Evolutionary conservation across 2,329 filamentous ascomycete genomes (phyloP).

Genomic region (Eutypa lata): DNA sequence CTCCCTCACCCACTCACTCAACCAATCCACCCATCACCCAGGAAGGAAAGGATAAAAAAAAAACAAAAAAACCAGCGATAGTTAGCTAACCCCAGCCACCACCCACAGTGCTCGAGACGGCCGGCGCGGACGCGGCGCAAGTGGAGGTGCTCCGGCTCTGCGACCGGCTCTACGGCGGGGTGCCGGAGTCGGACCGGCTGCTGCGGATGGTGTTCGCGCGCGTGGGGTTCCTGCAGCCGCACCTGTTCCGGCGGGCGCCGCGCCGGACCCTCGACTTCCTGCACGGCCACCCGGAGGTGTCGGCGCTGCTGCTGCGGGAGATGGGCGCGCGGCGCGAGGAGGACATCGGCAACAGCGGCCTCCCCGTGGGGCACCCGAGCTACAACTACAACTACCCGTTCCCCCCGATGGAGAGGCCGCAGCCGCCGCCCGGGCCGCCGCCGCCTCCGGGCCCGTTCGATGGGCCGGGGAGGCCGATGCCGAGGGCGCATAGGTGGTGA

Average conservation of each 20-base stretch:
- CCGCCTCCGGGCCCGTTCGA: not conserved
- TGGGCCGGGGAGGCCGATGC: not conserved
- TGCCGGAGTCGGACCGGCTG: constrained; percentile 40
- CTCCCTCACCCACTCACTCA: too few relatives aligned
- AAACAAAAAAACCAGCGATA: too few relatives aligned
- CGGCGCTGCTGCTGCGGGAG: constrained; percentile 44
- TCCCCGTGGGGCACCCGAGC: too few relatives aligned
- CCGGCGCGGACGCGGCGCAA: constrained; percentile 39
- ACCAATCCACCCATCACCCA: too few relatives aligned
- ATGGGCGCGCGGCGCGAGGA: constrained; percentile 42
- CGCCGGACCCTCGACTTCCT: constrained; percentile 41
- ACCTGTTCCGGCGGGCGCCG: constrained; percentile 39
- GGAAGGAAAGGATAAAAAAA: too few relatives aligned
- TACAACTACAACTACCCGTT: constrained; percentile 21
- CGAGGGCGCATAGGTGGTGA: not conserved
- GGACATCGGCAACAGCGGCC: constrained; percentile 28
- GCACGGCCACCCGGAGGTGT: constrained; percentile 41
- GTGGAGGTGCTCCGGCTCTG: constrained; percentile 43
- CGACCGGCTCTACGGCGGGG: constrained; percentile 38
- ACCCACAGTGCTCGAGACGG: constrained; percentile 38
- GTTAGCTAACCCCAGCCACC: too few relatives aligned
- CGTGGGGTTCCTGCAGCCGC: constrained; percentile 45
- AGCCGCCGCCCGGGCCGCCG: constrained; percentile 22
- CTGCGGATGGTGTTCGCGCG: constrained; percentile 48
- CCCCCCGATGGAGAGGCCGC: constrained; percentile 42